phyloP scores from a whole-genome alignment of 2,329 filamentous ascomycete genomes.

The Apiospora phragmitis region DNA sequence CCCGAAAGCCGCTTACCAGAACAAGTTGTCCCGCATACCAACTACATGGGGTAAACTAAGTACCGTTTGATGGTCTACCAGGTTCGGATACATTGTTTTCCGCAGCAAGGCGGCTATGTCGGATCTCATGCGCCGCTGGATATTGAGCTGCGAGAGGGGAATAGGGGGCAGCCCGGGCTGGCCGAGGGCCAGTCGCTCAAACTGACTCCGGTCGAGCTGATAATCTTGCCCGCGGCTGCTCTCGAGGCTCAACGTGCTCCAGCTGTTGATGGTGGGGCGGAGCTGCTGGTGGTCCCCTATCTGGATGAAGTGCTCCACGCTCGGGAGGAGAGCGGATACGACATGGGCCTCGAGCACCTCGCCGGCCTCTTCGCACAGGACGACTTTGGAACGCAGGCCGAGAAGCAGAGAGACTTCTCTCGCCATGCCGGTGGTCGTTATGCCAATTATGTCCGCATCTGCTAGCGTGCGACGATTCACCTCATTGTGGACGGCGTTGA shows the following conservation, averaged over 20 bases:
- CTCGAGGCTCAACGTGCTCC: background rate
- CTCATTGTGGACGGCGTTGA: constrained; percentile 24
- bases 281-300: constrained; percentile 67
- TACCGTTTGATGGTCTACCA: constrained; percentile 46
- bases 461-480: constrained; percentile 39
- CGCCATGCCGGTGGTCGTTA: constrained; percentile 62
- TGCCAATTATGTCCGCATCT: constrained; percentile 51
- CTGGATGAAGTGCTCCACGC: constrained; percentile 60
- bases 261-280: constrained; percentile 56
- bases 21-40: constrained; percentile 50
- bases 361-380: constrained; percentile 70
- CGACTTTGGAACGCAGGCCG: constrained; percentile 51
- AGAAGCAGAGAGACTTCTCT: constrained; percentile 49
- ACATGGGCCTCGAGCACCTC: constrained; percentile 68
- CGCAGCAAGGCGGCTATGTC: constrained; percentile 55
- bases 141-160: constrained; percentile 41
- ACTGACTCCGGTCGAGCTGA: background rate
- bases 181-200: background rate
- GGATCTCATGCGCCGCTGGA: constrained; percentile 62
- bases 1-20: too few species aligned
- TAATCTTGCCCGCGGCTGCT: background rate
- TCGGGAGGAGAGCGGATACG: constrained; percentile 58
- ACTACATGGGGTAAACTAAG: constrained; percentile 42
- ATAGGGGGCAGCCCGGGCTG: background rate
- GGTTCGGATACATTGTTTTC: constrained; percentile 50